These are phyloP conservation scores for Globisporangium parvum DNA, from an alignment of 352 stramenopile genomes.

Conservation along the genomic window DNA sequence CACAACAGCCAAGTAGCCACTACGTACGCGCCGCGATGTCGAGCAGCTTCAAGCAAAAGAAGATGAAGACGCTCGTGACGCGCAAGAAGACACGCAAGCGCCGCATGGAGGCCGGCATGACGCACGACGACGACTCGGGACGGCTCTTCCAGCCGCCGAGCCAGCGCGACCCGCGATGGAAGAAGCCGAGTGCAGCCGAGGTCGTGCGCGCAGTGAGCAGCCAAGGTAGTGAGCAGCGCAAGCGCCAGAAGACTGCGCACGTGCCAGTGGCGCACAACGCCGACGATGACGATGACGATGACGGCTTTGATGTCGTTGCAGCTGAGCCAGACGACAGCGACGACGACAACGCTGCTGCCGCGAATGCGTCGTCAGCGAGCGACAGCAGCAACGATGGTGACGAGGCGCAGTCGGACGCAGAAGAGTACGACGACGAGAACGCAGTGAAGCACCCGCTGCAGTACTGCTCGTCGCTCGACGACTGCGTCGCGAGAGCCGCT, in stretches of 20 bases:
- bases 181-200: conserved; percentile 43
- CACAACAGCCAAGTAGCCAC: too few relatives aligned
- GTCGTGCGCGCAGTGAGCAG: conserved; percentile 27
- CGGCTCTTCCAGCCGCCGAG: conserved; percentile 70
- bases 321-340: conserved; percentile 17
- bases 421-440: conserved; percentile 16
- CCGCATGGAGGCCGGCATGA: conserved; percentile 49
- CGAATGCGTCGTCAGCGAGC: not conserved
- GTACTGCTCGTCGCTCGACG: conserved; percentile 43
- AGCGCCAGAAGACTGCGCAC: conserved; percentile 32
- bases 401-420: conserved; percentile 11
- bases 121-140: conserved; percentile 57
- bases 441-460: conserved; percentile 27
- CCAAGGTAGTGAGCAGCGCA: conserved; percentile 7
- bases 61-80: conserved; percentile 71
- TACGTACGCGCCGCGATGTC: too few relatives aligned
- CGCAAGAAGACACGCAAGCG: conserved; percentile 79
- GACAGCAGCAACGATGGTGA: conserved; percentile 16
- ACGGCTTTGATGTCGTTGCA: conserved; percentile 14
- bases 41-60: conserved; percentile 84
- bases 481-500: conserved; percentile 32
- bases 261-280: conserved; percentile 8
- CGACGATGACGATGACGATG: conserved; percentile 11
- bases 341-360: conserved; percentile 3
- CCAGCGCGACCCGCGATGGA: conserved; percentile 64